Conservation (phyloP, 192 early-diverging fungal species). For the Spizellomyces punctatus region DNA sequence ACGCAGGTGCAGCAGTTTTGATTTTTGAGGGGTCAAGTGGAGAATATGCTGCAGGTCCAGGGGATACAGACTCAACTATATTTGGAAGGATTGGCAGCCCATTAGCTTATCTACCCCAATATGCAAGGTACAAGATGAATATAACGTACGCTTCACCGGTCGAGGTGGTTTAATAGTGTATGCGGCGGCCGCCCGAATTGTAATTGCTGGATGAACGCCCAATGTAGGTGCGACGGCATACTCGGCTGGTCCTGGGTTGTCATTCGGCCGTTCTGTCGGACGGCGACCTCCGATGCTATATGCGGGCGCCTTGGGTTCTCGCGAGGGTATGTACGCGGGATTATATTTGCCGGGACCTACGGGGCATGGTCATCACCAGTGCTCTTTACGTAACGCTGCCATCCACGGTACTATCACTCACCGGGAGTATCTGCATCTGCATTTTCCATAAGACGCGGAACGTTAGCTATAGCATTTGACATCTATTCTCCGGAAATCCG, state of each 20-base stretch:
- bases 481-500: not conserved
- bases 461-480: not conserved
- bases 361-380: not conserved
- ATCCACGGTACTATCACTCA: not conserved
- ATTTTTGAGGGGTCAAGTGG: conserved; percentile 53
- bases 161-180: conserved; percentile 59
- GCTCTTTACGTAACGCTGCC: not conserved
- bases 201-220: conserved; percentile 55
- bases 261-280: conserved; percentile 48
- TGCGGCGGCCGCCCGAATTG: conserved; percentile 50
- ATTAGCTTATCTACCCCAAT: not conserved
- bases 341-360: conserved; percentile 64
- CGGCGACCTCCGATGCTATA: conserved; percentile 59
- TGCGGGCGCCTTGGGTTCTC: conserved; percentile 58
- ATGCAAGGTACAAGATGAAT: not conserved
- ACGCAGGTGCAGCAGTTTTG: conserved; percentile 54
- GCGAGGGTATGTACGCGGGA: conserved; percentile 49
- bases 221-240: conserved; percentile 54
- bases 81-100: not conserved
- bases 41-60: conserved; percentile 58
- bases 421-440: conserved; percentile 52
- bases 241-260: conserved; percentile 56
- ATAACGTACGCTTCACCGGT: conserved; percentile 46
- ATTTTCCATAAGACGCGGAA: not conserved
- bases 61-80: conserved; percentile 56